Evolutionary conservation across 495 filamentous ascomycete species (phyloP).

Genomic region (Penicillium paxilli): DNA sequence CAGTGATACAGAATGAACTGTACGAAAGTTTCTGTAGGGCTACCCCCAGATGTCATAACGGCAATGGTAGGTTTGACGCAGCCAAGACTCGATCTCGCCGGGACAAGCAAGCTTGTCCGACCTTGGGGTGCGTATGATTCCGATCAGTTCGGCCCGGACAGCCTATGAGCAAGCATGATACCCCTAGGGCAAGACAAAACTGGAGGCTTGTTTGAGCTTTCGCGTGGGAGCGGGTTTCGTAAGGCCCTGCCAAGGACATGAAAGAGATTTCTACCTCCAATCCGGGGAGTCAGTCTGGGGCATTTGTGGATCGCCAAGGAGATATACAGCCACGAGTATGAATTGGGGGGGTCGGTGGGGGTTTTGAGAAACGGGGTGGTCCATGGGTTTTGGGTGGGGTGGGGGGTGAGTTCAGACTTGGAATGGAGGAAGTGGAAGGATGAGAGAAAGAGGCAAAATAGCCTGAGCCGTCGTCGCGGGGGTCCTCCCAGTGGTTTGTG

Average conservation of each 20-base stretch:
- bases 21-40: no score
- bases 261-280: not conserved
- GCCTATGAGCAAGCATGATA: not conserved
- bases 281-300: constrained; percentile 1
- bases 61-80: not conserved
- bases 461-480: not conserved
- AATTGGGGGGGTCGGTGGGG: not conserved
- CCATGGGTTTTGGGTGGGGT: no score
- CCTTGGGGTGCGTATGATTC: not conserved
- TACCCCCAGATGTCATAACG: not conserved
- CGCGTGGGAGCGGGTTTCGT: not conserved
- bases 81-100: not conserved
- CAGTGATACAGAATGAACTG: no score
- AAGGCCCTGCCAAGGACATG: not conserved
- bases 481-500: no score
- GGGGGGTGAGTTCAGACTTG: no score
- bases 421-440: no score
- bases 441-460: no score
- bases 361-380: not conserved
- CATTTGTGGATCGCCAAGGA: not conserved
- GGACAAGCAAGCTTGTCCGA: not conserved
- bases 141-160: not conserved
- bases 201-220: not conserved
- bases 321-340: not conserved
- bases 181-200: not conserved